Evolutionary conservation across 2,329 filamentous ascomycete genomes (phyloP).

Genomic region (Cercospora zeina): DNA sequence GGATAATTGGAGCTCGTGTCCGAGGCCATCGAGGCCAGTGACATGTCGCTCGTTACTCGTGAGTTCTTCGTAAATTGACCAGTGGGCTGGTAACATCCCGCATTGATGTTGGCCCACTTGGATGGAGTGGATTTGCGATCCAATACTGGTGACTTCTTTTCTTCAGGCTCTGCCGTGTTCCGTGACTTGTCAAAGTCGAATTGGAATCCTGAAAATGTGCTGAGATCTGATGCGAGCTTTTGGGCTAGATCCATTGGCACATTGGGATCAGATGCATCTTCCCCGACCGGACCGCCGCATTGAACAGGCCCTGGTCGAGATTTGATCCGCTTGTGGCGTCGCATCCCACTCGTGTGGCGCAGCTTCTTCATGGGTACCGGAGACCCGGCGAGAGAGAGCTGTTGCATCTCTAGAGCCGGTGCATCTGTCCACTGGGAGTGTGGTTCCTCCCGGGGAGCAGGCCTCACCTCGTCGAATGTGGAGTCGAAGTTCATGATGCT

Average conservation of each 20-base stretch:
- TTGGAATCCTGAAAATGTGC: slow-evolving; percentile 5
- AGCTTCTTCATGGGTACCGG: slow-evolving; percentile 1
- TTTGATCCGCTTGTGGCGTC: slow-evolving; percentile 7
- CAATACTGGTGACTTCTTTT: background rate
- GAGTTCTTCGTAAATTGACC: slow-evolving; percentile 7
- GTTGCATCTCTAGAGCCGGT: slow-evolving; percentile 27
- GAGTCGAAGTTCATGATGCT: slow-evolving; percentile 2
- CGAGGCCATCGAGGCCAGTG: slow-evolving; percentile 9
- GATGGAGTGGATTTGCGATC: background rate
- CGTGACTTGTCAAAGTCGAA: slow-evolving; percentile 23
- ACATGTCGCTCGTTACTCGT: slow-evolving; percentile 15
- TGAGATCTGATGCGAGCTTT: slow-evolving; percentile 4
- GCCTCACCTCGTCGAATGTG: slow-evolving; percentile 1
- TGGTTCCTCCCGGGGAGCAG: background rate
- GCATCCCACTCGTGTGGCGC: slow-evolving; percentile 2
- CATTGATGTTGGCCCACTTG: slow-evolving; percentile 3
- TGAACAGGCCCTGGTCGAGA: background rate
- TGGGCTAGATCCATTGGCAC: slow-evolving; percentile 10
- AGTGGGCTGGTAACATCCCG: slow-evolving; percentile 19
- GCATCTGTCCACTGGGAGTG: slow-evolving; percentile 6
- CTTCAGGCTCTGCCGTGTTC: background rate
- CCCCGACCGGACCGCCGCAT: background rate
- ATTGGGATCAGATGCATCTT: background rate
- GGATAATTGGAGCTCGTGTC: slow-evolving; percentile 24
- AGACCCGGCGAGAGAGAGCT: slow-evolving; percentile 9